Base-by-base conservation (phyloP, 2,329 filamentous ascomycete species). In the Alternaria sp. region DNA sequence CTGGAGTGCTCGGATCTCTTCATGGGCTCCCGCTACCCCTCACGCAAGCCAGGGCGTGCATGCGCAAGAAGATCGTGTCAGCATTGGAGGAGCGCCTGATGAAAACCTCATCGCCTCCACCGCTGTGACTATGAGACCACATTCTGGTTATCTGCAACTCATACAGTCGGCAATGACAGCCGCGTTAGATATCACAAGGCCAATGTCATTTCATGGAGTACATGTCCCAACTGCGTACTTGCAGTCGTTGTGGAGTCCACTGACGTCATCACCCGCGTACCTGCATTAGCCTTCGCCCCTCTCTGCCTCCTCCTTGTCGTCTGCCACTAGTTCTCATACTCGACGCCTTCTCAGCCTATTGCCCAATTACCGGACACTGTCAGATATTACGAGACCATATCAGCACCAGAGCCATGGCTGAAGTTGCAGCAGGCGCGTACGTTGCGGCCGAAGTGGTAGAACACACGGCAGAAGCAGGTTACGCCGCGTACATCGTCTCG, bases 401-500 rank as follows among this genome's bases (percentile, higher is more conserved):
- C 19, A 10, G 5, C 44, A 28, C n/a, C 45, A 21, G 10, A 19
- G 63, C 23, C 25, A 81, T 81, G 79, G 80, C 79, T 45, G 81
- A 83, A 75, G 64, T 80, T 55, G 81, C 79, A 64, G 75, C 77
- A 17, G 76, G 78, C 56, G 78, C 77, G 1, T 81, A 77, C 36
- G 57, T 78, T 30, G 73, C 75, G 9, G 72, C 73, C 6, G 80
- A 83, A 62, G 77, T 82, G 51, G 72, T 79, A 50, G 74, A 83
- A 17, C 80, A 80, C 10, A 81, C 79, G 2, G 77, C 75, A 10
- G 75, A 83, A 60, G 78, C 74, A 21, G 80, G 79, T 23, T 75
- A 74, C 25, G 81, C 77, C 15, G 81, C 79, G n/a, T 81, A 81
- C 68, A 75, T 81, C 44, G 73, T 83, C 5, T 74, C 80, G 1